Conservation (phyloP, 148 eudicot species). For the Talinum fruticosum region DNA sequence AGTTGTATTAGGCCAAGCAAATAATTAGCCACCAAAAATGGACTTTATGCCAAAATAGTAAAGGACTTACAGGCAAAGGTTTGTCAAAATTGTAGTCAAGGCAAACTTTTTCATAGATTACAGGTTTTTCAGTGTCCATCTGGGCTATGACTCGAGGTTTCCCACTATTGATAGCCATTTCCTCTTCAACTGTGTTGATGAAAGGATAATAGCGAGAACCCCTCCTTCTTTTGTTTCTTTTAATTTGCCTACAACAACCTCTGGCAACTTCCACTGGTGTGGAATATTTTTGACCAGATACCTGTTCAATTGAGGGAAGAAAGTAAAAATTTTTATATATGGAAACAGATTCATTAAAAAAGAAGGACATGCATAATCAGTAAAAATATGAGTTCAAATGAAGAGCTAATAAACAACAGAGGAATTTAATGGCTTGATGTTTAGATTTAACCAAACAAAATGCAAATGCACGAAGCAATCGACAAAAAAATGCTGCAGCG, state of each 20-base stretch:
- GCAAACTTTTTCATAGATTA: slow-evolving; percentile 49
- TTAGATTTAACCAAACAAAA: background rate
- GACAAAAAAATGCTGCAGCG: no score
- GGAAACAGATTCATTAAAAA: background rate
- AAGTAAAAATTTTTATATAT: background rate
- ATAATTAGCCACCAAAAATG: background rate
- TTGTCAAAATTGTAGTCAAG: slow-evolving; percentile 44
- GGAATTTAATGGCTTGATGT: background rate
- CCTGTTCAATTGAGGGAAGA: slow-evolving; percentile 24
- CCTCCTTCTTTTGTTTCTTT: slow-evolving; percentile 24
- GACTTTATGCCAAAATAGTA: background rate
- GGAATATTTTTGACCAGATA: slow-evolving; percentile 39
- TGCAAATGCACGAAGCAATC: background rate
- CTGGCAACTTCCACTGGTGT: slow-evolving; percentile 38
- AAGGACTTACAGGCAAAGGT: slow-evolving; percentile 39
- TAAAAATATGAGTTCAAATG: background rate
- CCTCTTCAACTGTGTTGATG: slow-evolving; percentile 25
- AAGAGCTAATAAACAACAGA: background rate
- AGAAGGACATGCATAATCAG: no score
- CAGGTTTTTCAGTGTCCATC: slow-evolving; percentile 61
- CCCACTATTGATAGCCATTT: background rate
- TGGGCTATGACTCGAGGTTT: slow-evolving; percentile 43
- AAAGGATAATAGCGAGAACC: slow-evolving; percentile 42
- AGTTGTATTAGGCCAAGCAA: background rate
- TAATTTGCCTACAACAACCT: slow-evolving; percentile 43